These are phyloP conservation scores for Colletotrichum tropicale DNA, from an alignment of 2,329 filamentous ascomycete genomes.

Conservation along the genomic window DNA sequence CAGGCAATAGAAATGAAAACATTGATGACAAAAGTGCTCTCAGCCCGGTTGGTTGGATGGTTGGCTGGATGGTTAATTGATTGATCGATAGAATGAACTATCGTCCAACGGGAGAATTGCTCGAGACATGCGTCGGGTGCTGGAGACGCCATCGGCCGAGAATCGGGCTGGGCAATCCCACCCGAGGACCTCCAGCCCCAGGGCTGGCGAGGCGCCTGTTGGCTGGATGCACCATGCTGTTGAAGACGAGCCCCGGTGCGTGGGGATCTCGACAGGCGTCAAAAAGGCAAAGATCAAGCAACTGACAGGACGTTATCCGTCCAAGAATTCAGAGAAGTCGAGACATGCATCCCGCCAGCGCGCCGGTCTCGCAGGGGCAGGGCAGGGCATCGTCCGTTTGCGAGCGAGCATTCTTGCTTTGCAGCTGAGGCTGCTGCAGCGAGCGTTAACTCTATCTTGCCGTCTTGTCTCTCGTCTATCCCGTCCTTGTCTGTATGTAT, in stretches of 20 bases:
- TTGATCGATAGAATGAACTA: background rate
- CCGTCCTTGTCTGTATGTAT: background rate
- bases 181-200: background rate
- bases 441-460: background rate
- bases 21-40: background rate
- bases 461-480: background rate
- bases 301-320: background rate
- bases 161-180: background rate
- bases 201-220: background rate
- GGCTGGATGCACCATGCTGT: background rate
- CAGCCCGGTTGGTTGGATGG: background rate
- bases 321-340: background rate
- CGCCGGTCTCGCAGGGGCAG: background rate
- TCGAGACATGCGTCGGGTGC: conserved; percentile 5
- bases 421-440: background rate
- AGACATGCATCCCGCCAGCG: background rate
- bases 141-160: conserved; percentile 6
- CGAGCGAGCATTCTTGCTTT: background rate
- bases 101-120: background rate
- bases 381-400: background rate
- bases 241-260: background rate
- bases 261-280: background rate
- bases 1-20: background rate
- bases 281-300: background rate
- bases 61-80: background rate